These are phyloP conservation scores for Lojkania enalia DNA, from an alignment of 2,329 filamentous ascomycete genomes.

Conservation along the genomic window DNA sequence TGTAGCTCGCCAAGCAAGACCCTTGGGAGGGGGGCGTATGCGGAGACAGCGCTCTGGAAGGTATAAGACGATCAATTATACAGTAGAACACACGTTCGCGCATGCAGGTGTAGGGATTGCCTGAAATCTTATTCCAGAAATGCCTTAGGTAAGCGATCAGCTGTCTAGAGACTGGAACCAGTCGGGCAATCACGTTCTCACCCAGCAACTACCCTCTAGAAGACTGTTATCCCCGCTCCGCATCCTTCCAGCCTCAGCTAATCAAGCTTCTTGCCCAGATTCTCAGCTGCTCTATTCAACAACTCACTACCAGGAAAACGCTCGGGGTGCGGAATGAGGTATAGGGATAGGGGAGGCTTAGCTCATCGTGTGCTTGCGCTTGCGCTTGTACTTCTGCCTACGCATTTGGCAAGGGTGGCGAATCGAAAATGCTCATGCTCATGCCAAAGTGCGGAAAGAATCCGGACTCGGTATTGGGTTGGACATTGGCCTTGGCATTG, in stretches of 20 bases:
- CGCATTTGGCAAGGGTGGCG: not conserved
- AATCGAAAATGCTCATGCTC: not conserved
- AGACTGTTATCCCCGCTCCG: no score
- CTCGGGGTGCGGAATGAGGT: not conserved
- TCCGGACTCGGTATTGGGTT: no score
- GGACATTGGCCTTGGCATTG: not conserved
- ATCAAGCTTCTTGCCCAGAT: not conserved
- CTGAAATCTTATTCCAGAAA: not conserved
- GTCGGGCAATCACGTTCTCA: not conserved
- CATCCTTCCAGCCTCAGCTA: no score
- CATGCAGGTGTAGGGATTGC: not conserved
- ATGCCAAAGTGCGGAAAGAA: not conserved
- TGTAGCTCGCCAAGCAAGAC: not conserved
- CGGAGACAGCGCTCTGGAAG: not conserved
- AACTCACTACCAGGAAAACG: not conserved
- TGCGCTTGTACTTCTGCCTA: no score
- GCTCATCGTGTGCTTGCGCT: no score
- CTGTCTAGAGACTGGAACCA: not conserved
- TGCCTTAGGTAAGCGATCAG: not conserved
- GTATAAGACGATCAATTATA: not conserved
- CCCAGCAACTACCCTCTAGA: not conserved
- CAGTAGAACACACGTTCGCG: not conserved
- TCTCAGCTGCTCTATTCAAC: no score
- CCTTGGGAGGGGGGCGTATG: not conserved
- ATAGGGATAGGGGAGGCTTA: no score